phyloP scores from a whole-genome alignment of 2,329 filamentous ascomycete genomes.

The Cephalotrichum gorgonifer region DNA sequence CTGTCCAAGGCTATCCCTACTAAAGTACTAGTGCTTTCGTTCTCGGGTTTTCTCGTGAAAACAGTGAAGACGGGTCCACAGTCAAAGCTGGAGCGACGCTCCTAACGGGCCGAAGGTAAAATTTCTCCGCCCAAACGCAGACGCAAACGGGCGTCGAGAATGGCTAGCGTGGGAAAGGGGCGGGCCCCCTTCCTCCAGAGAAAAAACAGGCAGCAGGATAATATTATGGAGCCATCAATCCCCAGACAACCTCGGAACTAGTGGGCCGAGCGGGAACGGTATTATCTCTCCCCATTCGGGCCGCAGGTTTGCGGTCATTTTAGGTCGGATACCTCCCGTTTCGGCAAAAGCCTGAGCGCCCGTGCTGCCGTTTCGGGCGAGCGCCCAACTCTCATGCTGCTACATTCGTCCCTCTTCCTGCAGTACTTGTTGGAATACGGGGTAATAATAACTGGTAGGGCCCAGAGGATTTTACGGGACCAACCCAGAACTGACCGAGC shows the following conservation, averaged over 20 bases:
- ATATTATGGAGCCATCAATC: too few species aligned
- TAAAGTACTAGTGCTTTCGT: too few species aligned
- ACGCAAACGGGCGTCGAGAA: not conserved
- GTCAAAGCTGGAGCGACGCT: too few species aligned
- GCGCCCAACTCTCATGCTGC: not conserved
- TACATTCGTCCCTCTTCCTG: not conserved
- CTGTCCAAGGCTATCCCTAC: too few species aligned
- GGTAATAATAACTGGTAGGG: too few species aligned
- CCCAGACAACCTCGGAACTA: not conserved
- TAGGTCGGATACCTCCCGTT: not conserved
- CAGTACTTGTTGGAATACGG: too few species aligned
- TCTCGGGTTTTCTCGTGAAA: too few species aligned
- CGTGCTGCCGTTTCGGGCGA: not conserved
- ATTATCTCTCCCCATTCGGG: not conserved
- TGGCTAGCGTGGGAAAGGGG: too few species aligned
- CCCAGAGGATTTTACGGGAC: not conserved
- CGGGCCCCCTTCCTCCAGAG: too few species aligned
- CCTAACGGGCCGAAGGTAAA: not conserved
- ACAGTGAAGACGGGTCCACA: too few species aligned
- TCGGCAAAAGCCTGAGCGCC: not conserved
- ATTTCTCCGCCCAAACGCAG: not conserved
- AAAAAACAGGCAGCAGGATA: too few species aligned
- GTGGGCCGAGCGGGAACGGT: not conserved
- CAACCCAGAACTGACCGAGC: constrained; percentile 3
- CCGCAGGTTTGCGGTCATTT: not conserved